Percentiles rank a stretch among this genome's conserved stretches.
Conservation (phyloP, 2,329 filamentous ascomycete genomes). For the Aspergillus thermomutatus region DNA sequence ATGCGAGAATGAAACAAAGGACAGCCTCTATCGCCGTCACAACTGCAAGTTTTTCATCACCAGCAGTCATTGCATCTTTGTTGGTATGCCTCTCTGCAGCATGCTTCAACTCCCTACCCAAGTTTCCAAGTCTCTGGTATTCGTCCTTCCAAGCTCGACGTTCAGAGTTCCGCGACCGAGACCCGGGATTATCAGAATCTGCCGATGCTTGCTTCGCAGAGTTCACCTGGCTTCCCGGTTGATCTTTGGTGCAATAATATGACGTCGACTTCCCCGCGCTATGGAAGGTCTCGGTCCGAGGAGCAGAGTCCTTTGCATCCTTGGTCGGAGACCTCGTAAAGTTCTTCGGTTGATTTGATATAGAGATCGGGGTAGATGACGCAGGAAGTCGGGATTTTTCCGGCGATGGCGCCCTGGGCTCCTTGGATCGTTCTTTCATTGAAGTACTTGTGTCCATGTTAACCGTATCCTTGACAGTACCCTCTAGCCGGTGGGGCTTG, state of each 20-base stretch:
- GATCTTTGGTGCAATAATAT: constrained; percentile 26
- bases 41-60: constrained; percentile 37
- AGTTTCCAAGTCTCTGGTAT: constrained; percentile 39
- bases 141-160: constrained; percentile 43
- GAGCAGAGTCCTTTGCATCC: constrained; percentile 34
- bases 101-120: constrained; percentile 47
- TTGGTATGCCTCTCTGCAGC: constrained; percentile 36
- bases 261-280: constrained; percentile 40
- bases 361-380: constrained; percentile 30
- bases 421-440: constrained; percentile 34
- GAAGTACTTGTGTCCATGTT: constrained; percentile 24
- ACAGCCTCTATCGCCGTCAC: constrained; percentile 44
- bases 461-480: constrained; percentile 18
- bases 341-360: constrained; percentile 22
- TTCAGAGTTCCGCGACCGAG: constrained; percentile 31
- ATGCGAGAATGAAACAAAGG: constrained; percentile 47
- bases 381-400: constrained; percentile 38
- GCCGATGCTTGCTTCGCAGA: constrained; percentile 27
- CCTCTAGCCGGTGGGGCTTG: constrained; percentile 15
- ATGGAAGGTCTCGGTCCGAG: constrained; percentile 40
- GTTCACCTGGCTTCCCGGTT: constrained; percentile 23
- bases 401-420: constrained; percentile 22
- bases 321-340: constrained; percentile 43
- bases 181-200: constrained; percentile 19
- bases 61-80: constrained; percentile 26